Percentiles rank a stretch among this genome's conserved stretches.
Conservation (phyloP, 345 rosid species). For the Alliaria petiolata region DNA sequence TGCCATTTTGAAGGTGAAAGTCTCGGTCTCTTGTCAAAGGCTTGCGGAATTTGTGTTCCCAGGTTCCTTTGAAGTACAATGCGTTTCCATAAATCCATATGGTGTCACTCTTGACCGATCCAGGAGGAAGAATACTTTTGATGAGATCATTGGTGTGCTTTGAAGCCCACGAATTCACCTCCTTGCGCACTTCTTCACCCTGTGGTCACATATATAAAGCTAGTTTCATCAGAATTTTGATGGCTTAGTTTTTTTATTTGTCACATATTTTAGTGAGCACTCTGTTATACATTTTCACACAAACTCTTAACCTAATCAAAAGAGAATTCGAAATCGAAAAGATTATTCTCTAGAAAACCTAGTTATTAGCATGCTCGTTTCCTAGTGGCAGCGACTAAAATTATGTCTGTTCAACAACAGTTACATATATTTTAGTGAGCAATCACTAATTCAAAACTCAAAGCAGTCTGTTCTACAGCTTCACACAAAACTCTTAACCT, state of each 20-base stretch:
- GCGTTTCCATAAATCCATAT: background rate
- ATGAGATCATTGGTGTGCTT: constrained; percentile 11
- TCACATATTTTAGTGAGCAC: background rate
- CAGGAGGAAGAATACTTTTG: background rate
- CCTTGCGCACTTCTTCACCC: background rate
- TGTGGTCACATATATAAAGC: background rate
- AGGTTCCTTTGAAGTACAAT: constrained; percentile 16
- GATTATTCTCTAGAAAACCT: too few relatives aligned
- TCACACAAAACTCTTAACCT: background rate
- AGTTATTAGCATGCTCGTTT: too few relatives aligned
- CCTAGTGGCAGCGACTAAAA: too few relatives aligned
- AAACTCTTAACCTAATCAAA: background rate
- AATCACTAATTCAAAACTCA: too few relatives aligned
- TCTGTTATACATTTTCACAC: too few relatives aligned
- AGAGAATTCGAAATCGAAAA: too few relatives aligned
- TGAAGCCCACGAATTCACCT: constrained; percentile 5
- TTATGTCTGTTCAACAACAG: too few relatives aligned
- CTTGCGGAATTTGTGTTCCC: background rate
- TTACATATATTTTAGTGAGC: too few relatives aligned
- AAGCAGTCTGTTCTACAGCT: background rate
- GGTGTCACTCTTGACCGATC: background rate
- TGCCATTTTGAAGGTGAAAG: constrained; percentile 5
- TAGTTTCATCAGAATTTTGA: background rate
- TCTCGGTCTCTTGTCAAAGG: background rate
- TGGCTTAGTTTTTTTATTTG: background rate